Evolutionary conservation across 345 rosid species (phyloP), one percentile per base, ranked within the genome.

Genomic region (Orychophragmus violaceus): DNA sequence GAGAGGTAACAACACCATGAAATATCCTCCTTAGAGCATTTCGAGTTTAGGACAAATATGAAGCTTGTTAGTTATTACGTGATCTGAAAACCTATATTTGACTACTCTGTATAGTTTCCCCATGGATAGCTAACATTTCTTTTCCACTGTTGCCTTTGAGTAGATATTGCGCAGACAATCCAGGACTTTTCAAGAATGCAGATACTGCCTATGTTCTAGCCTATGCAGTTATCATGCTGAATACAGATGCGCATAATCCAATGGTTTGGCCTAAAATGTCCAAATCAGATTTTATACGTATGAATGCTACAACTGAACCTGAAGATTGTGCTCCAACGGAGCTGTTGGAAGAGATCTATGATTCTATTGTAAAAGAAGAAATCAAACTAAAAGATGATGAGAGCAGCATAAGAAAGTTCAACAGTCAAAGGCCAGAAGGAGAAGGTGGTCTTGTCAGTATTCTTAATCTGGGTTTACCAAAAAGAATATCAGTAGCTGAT

Each of bases 141-240:
- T 36, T 77, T 52, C 72, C 59, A 44, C 63, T 74, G 64, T 55
- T 51, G 16, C 41, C 46, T 53, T 60, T 42, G 74, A 45, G 85
- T 86, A 94, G 99, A 80, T 94, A 88, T 80, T 90, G 96, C 75
- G 95, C 97, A 66, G 88, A 90, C 76, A 90, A 90, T 74, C 96
- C 96, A 10, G 96, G 84, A 66, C 95, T 94, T 55, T 88, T 90
- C 79, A 85, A 85, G 79, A 94, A 94, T 78, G 96, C 99, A 63
- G 99, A 94, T 66, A 94, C 99, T 61, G 99, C 99, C 37, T 94
- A 94, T 82, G 93, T 94, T 80, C 99, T 94, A 76, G 99, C 99
- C 64, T 94, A 94, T 79, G 95, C 97, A 55, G 96, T 94, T 79
- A 94, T 94, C 76, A 84, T 94, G 97, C 68, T 94, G 78, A 94